phyloP scores from a whole-genome alignment of 2,329 filamentous ascomycete genomes.

The Fusarium coicis region DNA sequence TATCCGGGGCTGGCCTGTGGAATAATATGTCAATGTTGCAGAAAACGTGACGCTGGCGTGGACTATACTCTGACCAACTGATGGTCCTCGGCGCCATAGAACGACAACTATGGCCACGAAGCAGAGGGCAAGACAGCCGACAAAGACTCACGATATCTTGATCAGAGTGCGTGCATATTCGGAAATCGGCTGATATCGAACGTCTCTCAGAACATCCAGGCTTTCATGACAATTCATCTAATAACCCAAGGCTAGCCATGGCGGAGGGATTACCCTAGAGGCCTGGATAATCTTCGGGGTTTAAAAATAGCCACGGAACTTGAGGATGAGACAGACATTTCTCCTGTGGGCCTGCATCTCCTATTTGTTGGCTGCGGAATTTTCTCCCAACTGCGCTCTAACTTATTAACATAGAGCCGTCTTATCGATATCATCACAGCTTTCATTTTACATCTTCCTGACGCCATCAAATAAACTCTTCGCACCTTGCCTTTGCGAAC shows the following conservation, averaged over 20 bases:
- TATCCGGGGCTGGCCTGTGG: constrained; percentile 15
- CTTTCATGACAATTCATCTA: not conserved
- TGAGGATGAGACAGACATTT: not conserved
- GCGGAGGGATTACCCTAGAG: not conserved
- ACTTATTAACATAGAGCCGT: not conserved
- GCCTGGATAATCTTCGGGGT: constrained; percentile 37
- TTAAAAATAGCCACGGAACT: not conserved
- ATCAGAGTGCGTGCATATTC: constrained; percentile 10
- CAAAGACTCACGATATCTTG: constrained; percentile 17
- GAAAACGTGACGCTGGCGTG: not conserved
- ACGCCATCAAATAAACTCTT: not conserved
- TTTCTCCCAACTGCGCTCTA: constrained; percentile 19
- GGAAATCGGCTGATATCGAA: constrained; percentile 43
- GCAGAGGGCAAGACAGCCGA: constrained; percentile 29
- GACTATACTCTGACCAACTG: constrained; percentile 14
- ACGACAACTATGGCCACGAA: constrained; percentile 2
- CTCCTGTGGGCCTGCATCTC: not conserved
- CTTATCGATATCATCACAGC: constrained; percentile 39
- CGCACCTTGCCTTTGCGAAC: constrained; percentile 7
- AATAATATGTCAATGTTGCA: constrained; percentile 21
- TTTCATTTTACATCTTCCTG: constrained; percentile 31
- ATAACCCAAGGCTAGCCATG: too few species aligned
- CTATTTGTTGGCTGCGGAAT: constrained; percentile 23
- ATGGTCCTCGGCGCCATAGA: constrained; percentile 9
- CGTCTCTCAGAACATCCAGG: constrained; percentile 31